Evolutionary conservation across 345 rosid genomes (phyloP), one percentile per base, ranked within the genome.

Genomic region (Gossypium bickii): DNA sequence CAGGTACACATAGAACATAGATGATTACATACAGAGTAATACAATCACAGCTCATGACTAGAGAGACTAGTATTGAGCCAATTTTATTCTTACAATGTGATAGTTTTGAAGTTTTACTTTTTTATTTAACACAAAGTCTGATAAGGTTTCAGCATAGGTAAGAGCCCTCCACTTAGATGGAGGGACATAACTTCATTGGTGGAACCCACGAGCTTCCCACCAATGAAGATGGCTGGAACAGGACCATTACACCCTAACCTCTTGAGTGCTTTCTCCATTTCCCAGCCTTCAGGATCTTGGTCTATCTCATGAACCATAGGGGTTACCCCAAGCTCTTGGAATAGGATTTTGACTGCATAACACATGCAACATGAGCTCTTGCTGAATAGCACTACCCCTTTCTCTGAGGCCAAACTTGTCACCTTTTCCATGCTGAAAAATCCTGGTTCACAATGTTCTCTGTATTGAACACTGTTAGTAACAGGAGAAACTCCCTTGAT

Each of bases 101-200:
- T 55, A 71, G 22, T 55, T 58, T 55, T 53, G 25, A 55, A 73
- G 29, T 52, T 53, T 34, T 1, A 49, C n/a, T 75, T 55, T 9
- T n/a, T 53, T 17, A 45, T 57, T 74, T 70, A 83, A 78, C 84
- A 76, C 75, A 80, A 71, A 71, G 87, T 66, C 77, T 84, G 91
- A 71, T 84, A 89, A 55, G 92, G 92, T 79, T 86, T 88, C 74
- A 89, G 84, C 86, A 88, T 57, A 20, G 89, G 90, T 71, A 81
- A 76, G 49, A 92, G 89, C 27, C 78, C 72, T 74, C 94, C 97
- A 73, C 91, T 82, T 41, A 92, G 88, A 71, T 92, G 97, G 70
- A 85, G 91, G 55, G 97, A 89, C 97, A 89, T 92, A 82, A 92
- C 90, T 80, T 88, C 93, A 69, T 92, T 88, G 72, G 94, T 92